Evolutionary conservation across 345 rosid genomes (phyloP).

Genomic region (Nephelium lappaceum): DNA sequence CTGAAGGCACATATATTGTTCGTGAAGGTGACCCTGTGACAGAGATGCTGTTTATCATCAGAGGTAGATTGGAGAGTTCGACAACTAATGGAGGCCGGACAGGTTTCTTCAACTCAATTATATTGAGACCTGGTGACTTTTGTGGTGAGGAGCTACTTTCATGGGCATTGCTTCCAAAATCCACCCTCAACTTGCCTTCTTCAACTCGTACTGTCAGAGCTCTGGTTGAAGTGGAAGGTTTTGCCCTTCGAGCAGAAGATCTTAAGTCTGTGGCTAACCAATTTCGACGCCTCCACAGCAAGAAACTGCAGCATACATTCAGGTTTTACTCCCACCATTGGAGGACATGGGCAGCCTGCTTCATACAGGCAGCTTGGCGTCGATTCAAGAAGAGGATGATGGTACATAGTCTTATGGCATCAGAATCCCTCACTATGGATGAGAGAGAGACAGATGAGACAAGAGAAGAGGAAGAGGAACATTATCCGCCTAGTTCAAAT

Average conservation of each 20-base stretch:
- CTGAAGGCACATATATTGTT: constrained; percentile 78
- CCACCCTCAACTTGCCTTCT: constrained; percentile 70
- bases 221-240: constrained; percentile 88
- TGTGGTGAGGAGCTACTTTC: constrained; percentile 93
- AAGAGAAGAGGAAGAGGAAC: constrained; percentile 28
- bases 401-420: constrained; percentile 44
- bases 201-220: constrained; percentile 94
- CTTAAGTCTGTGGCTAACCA: constrained; percentile 92
- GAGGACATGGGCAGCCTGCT: constrained; percentile 97
- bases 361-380: constrained; percentile 93
- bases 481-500: constrained; percentile 18
- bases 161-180: constrained; percentile 93
- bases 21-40: constrained; percentile 94
- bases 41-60: constrained; percentile 86
- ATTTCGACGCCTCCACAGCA: constrained; percentile 89
- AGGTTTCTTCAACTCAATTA: constrained; percentile 89
- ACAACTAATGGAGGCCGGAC: constrained; percentile 93
- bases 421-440: constrained; percentile 45
- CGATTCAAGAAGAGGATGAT: constrained; percentile 66
- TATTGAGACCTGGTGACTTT: constrained; percentile 84
- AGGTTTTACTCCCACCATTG: constrained; percentile 91
- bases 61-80: constrained; percentile 90
- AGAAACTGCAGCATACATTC: constrained; percentile 91
- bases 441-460: constrained; percentile 29
- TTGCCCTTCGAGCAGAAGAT: constrained; percentile 88